A percentile compares a stretch with the other conserved stretches of the same genome.
These are phyloP conservation scores for Vigna reflexopilosa DNA, from an alignment of 306 rosid species.

Conservation along the genomic window DNA sequence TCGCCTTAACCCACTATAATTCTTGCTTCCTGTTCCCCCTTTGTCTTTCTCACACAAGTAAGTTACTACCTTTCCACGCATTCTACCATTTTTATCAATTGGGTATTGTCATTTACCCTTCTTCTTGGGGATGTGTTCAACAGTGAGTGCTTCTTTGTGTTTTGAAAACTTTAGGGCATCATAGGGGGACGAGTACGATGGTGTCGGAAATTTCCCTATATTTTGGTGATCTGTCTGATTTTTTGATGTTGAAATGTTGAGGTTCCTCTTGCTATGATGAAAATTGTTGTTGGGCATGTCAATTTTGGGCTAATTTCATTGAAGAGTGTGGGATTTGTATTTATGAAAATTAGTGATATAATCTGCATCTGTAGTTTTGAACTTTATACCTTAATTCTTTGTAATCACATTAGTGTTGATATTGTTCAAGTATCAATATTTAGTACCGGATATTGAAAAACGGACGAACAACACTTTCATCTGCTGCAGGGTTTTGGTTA, in stretches of 20 bases:
- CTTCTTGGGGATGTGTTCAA: neutral
- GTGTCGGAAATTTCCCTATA: neutral
- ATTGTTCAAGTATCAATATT: neutral
- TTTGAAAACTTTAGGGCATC: neutral
- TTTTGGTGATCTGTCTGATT: constrained; percentile 9
- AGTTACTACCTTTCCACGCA: constrained; percentile 32
- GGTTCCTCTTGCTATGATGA: constrained; percentile 21
- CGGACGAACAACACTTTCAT: constrained; percentile 4
- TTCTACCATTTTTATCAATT: neutral
- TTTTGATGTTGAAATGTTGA: neutral
- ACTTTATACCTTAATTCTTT: constrained; percentile 23
- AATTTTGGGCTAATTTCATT: constrained; percentile 10
- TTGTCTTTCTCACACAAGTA: constrained; percentile 39
- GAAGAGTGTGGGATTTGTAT: neutral
- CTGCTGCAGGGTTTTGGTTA: constrained; percentile 3
- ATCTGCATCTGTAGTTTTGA: constrained; percentile 31
- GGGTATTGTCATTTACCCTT: constrained; percentile 6
- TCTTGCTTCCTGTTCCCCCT: neutral
- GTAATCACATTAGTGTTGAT: neutral
- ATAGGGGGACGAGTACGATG: neutral
- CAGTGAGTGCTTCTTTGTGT: neutral
- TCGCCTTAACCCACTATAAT: neutral
- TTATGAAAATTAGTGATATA: constrained; percentile 3
- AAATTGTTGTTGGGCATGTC: constrained; percentile 23
- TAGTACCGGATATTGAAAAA: constrained; percentile 13